Evolutionary conservation across 2,329 filamentous ascomycete species (phyloP).

Genomic region (Apiospora rasikravindrae): DNA sequence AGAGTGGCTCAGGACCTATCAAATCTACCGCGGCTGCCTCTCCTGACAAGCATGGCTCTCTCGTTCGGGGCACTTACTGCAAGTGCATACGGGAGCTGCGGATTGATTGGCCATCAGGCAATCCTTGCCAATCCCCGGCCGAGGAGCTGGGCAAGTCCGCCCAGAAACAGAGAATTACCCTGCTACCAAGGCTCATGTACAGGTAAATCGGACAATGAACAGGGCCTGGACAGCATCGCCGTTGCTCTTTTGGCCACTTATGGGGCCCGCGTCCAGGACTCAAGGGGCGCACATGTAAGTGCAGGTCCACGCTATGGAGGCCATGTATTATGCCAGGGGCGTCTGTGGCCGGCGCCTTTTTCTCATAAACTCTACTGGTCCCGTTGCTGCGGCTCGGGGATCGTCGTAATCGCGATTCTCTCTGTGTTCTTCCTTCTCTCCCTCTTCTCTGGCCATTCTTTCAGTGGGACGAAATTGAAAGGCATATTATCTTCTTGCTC

Average conservation of each 20-base stretch:
- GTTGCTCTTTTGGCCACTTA: neutral
- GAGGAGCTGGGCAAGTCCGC: neutral
- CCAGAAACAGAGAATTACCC: neutral
- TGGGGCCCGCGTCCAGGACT: conserved; percentile 10
- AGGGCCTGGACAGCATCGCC: neutral
- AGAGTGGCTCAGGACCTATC: neutral
- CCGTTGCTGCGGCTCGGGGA: neutral
- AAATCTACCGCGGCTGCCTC: conserved; percentile 8
- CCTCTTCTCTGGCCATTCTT: neutral
- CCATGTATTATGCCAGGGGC: neutral
- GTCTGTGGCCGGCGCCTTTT: neutral
- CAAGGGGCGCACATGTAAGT: conserved; percentile 4
- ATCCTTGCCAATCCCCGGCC: conserved; percentile 2
- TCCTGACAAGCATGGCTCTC: neutral
- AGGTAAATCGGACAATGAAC: neutral
- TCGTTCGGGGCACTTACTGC: neutral
- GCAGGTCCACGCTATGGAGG: conserved; percentile 6
- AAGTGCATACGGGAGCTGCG: neutral
- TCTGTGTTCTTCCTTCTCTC: neutral
- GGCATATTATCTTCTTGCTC: neutral
- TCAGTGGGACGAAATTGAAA: neutral
- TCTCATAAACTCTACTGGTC: conserved; percentile 17
- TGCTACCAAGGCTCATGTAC: conserved; percentile 9
- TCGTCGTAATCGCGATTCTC: conserved; percentile 12
- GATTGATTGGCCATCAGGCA: conserved; percentile 1